Evolutionary conservation across 192 early-diverging fungal genomes (phyloP).

Genomic region (Coemansia sp.): DNA sequence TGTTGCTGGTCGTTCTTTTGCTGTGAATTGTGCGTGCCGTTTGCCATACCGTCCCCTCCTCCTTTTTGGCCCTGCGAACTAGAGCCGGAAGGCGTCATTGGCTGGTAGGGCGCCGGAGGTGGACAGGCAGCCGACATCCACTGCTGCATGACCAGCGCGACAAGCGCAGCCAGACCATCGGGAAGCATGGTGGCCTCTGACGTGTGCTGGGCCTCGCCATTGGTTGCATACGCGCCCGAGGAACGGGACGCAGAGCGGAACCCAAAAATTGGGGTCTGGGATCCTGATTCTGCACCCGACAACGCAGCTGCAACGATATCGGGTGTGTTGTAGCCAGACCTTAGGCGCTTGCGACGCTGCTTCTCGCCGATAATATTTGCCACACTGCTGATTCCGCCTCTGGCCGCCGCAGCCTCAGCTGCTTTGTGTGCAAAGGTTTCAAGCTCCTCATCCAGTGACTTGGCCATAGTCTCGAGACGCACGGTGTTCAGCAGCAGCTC

Average conservation of each 20-base stretch:
- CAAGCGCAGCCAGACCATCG: conserved; percentile 30
- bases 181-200: conserved; percentile 48
- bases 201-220: not conserved
- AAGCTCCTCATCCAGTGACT: conserved; percentile 47
- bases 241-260: conserved; percentile 19
- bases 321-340: not conserved
- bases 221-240: not conserved
- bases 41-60: not conserved
- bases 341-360: conserved; percentile 6
- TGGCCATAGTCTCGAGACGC: conserved; percentile 44
- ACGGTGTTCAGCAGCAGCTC: conserved; percentile 53
- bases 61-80: not conserved
- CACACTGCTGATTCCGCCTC: not conserved
- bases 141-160: conserved; percentile 49
- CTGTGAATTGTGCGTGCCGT: not conserved
- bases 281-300: conserved; percentile 37
- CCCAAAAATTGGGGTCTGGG: conserved; percentile 41
- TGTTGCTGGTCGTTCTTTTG: conserved; percentile 1
- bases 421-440: conserved; percentile 14
- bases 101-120: conserved; percentile 16
- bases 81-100: not conserved
- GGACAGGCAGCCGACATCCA: conserved; percentile 37
- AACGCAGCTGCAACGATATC: not conserved
- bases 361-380: not conserved
- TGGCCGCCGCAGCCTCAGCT: conserved; percentile 1